Evolutionary conservation across 345 rosid species (phyloP).

Genomic region (Orychophragmus violaceus): DNA sequence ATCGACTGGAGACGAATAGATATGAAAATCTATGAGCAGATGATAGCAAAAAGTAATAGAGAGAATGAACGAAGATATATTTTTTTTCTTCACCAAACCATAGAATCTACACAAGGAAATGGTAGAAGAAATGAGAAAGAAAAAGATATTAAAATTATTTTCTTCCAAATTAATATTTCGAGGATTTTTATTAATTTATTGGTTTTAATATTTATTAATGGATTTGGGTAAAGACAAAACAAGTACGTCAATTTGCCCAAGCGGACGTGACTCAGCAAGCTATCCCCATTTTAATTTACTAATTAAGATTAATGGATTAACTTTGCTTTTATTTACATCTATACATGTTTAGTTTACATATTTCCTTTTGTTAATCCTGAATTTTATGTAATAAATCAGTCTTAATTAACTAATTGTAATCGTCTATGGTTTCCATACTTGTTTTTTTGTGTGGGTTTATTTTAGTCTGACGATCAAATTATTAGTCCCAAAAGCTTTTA

Average conservation of each 20-base stretch:
- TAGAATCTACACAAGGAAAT: neutral
- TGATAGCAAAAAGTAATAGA: neutral
- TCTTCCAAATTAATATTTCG: neutral
- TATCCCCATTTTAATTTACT: neutral
- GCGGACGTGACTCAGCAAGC: conserved; percentile 28
- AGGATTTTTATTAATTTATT: neutral
- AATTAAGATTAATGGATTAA: neutral
- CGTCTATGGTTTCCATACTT: too few relatives aligned
- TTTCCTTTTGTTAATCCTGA: neutral
- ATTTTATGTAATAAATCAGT: neutral
- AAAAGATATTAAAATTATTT: neutral
- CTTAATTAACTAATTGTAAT: neutral
- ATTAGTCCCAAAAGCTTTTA: too few relatives aligned
- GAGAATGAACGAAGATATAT: neutral
- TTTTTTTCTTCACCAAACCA: neutral
- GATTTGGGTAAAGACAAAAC: conserved; percentile 9
- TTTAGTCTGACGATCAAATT: too few relatives aligned
- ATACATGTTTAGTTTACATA: neutral
- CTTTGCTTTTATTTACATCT: neutral
- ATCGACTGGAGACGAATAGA: neutral
- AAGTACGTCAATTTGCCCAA: neutral
- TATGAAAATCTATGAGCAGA: neutral
- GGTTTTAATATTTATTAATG: neutral
- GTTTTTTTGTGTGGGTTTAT: too few relatives aligned
- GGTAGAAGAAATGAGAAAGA: neutral